These are phyloP conservation scores for Boletus calvinii DNA, from an alignment of 1,284 basidiomycete genomes.

Conservation along the genomic window DNA sequence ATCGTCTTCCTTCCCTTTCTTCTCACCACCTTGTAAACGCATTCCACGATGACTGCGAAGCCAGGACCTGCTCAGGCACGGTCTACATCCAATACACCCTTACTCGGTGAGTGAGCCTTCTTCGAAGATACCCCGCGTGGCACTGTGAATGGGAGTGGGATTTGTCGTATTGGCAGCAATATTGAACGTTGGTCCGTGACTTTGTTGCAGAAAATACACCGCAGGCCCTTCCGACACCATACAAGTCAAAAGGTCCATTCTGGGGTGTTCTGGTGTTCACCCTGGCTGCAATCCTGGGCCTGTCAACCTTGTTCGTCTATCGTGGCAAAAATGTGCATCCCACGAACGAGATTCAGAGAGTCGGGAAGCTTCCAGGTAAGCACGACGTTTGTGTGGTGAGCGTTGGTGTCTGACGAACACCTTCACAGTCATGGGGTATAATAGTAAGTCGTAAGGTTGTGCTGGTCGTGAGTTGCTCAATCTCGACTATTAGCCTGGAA, in stretches of 20 bases:
- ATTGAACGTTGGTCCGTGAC: slow-evolving; percentile 1
- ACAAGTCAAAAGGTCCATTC: slow-evolving; percentile 2
- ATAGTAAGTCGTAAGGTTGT: slow-evolving; percentile 26
- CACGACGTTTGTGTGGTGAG: neutral
- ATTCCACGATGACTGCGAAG: slow-evolving; percentile 15
- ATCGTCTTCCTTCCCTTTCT: neutral
- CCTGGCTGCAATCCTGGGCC: slow-evolving; percentile 22
- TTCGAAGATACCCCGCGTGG: neutral
- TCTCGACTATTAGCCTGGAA: slow-evolving; percentile 49
- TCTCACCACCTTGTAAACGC: neutral
- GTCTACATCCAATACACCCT: slow-evolving; percentile 20
- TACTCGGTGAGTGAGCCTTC: slow-evolving; percentile 20
- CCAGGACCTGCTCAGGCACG: neutral
- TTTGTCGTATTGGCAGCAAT: neutral
- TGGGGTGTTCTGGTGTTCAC: slow-evolving; percentile 18
- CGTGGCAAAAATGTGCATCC: slow-evolving; percentile 1
- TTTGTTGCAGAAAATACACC: slow-evolving; percentile 3
- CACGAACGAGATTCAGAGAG: slow-evolving; percentile 9
- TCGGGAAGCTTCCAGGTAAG: slow-evolving; percentile 34
- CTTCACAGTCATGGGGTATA: slow-evolving; percentile 33
- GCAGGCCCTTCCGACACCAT: slow-evolving; percentile 1
- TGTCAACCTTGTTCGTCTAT: slow-evolving; percentile 15
- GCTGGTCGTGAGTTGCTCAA: slow-evolving; percentile 7
- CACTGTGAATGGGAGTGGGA: neutral
- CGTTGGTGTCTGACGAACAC: slow-evolving; percentile 7